Evolutionary conservation across 768 basidiomycete genomes (phyloP).

Genomic region (Pluteus cervinus): DNA sequence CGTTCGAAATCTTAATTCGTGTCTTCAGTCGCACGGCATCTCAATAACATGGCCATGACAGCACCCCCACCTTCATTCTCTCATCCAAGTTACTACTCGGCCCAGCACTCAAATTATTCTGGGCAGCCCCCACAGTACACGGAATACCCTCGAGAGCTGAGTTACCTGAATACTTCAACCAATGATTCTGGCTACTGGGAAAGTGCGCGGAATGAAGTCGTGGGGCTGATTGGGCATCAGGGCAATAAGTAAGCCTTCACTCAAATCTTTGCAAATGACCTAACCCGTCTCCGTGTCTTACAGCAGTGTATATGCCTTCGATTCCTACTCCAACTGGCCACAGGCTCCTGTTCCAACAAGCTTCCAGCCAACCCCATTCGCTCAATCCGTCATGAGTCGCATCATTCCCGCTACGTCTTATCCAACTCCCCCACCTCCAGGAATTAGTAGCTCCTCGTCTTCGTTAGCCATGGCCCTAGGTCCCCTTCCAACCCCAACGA

Average conservation of each 20-base stretch:
- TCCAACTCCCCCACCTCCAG: constrained; percentile 67
- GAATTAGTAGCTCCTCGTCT: constrained; percentile 60
- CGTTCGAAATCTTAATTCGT: constrained; percentile 3
- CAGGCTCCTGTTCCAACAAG: constrained; percentile 26
- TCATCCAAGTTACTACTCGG: constrained; percentile 47
- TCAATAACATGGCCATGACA: constrained; percentile 51
- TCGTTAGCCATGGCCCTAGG: constrained; percentile 74
- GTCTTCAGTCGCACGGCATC: constrained; percentile 55
- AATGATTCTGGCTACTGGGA: constrained; percentile 62
- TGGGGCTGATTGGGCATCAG: constrained; percentile 52
- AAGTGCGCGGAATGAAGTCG: constrained; percentile 51
- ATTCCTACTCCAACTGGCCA: constrained; percentile 24
- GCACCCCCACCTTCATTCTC: constrained; percentile 59
- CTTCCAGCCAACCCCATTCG: constrained; percentile 52
- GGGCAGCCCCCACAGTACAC: constrained; percentile 52
- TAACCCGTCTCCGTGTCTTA: constrained; percentile 37
- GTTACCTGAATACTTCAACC: constrained; percentile 45
- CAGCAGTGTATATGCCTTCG: constrained; percentile 36
- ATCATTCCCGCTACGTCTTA: constrained; percentile 57
- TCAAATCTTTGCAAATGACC: constrained; percentile 9
- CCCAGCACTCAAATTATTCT: constrained; percentile 24
- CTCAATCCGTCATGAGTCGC: constrained; percentile 61
- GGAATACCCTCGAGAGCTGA: constrained; percentile 60
- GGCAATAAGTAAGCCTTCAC: constrained; percentile 36
- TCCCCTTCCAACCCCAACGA: constrained; percentile 9